Evolutionary conservation across 2,329 filamentous ascomycete genomes (phyloP), one percentile per base, ranked within the genome.

Genomic region (Bipolaris gigantea): DNA sequence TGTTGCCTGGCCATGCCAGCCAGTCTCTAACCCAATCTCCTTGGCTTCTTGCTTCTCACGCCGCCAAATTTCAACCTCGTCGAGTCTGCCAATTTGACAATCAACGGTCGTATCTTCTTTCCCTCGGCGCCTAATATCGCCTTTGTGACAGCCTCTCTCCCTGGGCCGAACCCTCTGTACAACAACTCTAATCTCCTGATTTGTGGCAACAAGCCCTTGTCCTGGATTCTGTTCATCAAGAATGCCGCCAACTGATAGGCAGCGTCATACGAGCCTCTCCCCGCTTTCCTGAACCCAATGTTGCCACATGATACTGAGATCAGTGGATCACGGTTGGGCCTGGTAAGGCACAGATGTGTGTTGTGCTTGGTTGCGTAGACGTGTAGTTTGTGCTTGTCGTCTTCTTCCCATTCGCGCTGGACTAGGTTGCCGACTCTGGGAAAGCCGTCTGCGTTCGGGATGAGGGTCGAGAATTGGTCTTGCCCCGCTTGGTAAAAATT

Each of bases 31-130:
- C 85, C 85, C 79, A 97, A 77, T 79, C 94, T 88, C 77, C 92
- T 92, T 35, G 87, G 88, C 73, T 87, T 90, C 75, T 83, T 84
- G 79, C 91, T 93, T 76, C 92, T 89, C 35, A 89, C 90, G 71
- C 94, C 95, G 77, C 92, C 94, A 81, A 97, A 96, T 81, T 99
- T 99, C 75, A 97, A 76, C 68, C 89, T 89, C 50, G 93, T 97
- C 36, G 85, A 82, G 77, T 99, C 94, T 30, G 89, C 86, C 57
- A 99, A 89, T 65, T 86, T 87, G 38, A 85, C 80, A 62, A 99
- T 89, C 78, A 89, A 86, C 30, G 83, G 79, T 63, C 91, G 84
- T 62, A 97, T 76, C 65, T 85, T 74, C 70, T 85, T 86, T 53
- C 94, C 94, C 74, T 99, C 93, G 19, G 82, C 86, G 33, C 93